Evolutionary conservation across 2,329 filamentous ascomycete genomes (phyloP).

Genomic region (Paraphoma chrysanthemicola): DNA sequence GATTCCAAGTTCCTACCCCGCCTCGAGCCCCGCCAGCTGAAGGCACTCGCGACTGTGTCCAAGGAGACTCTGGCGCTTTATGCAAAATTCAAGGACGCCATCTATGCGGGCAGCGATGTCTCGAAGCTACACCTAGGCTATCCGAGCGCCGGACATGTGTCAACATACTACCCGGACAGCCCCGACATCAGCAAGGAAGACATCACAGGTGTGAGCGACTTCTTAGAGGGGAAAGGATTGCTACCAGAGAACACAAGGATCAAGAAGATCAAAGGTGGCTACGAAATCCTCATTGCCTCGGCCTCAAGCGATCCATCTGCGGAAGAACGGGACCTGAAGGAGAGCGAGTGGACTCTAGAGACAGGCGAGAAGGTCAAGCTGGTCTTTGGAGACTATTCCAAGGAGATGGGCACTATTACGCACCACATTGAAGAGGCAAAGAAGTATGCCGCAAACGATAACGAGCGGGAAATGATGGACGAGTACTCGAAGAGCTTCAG

Average conservation of each 20-base stretch:
- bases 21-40: slow-evolving; percentile 51
- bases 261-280: slow-evolving; percentile 53
- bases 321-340: slow-evolving; percentile 51
- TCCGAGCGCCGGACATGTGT: slow-evolving; percentile 56
- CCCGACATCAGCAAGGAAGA: slow-evolving; percentile 57
- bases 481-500: slow-evolving; percentile 59
- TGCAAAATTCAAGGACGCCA: slow-evolving; percentile 52
- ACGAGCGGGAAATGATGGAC: slow-evolving; percentile 53
- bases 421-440: slow-evolving; percentile 55
- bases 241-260: slow-evolving; percentile 60
- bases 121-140: slow-evolving; percentile 58
- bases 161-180: slow-evolving; percentile 59
- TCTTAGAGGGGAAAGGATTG: slow-evolving; percentile 54
- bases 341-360: slow-evolving; percentile 55
- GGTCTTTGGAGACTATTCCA: slow-evolving; percentile 55
- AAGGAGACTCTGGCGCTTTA: slow-evolving; percentile 50
- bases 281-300: slow-evolving; percentile 58
- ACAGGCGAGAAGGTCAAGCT: slow-evolving; percentile 56
- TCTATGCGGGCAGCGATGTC: slow-evolving; percentile 53
- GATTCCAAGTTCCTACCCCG: slow-evolving; percentile 61
- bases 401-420: slow-evolving; percentile 56
- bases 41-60: slow-evolving; percentile 52
- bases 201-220: slow-evolving; percentile 55
- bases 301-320: slow-evolving; percentile 49
- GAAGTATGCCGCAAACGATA: slow-evolving; percentile 56